Percentiles rank a stretch among this genome's conserved stretches.
Evolutionary conservation across 768 basidiomycete species (phyloP).

Genomic region (Coprinopsis cinerea): DNA sequence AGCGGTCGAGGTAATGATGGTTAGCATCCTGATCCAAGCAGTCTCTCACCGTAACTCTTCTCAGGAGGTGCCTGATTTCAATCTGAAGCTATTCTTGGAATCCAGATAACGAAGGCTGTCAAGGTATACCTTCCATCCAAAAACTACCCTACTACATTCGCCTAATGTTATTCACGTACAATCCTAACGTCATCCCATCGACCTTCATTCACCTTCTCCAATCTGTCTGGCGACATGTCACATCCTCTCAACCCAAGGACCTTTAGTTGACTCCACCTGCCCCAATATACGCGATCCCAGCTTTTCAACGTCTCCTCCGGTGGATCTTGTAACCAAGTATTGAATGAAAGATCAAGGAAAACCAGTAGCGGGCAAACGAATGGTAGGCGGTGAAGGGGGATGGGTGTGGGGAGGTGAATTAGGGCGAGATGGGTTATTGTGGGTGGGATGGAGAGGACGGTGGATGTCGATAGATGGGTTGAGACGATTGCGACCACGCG

Average conservation of each 20-base stretch:
- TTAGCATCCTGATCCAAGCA: background rate
- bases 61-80: conserved; percentile 46
- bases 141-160: background rate
- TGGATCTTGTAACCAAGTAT: conserved; percentile 34
- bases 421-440: conserved; percentile 62
- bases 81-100: conserved; percentile 49
- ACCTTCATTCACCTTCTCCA: conserved; percentile 46
- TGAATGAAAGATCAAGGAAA: conserved; percentile 65
- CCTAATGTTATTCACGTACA: conserved; percentile 28
- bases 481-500: conserved; percentile 48
- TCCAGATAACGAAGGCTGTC: conserved; percentile 28
- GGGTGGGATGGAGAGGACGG: conserved; percentile 49
- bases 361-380: conserved; percentile 54
- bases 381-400: conserved; percentile 54
- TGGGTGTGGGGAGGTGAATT: conserved; percentile 40
- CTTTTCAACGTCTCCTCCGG: conserved; percentile 26
- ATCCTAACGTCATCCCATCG: conserved; percentile 62
- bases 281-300: conserved; percentile 54
- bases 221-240: conserved; percentile 34
- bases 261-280: conserved; percentile 44
- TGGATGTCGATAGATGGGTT: conserved; percentile 35
- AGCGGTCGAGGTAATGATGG: conserved; percentile 27
- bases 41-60: conserved; percentile 3
- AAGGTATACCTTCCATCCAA: background rate
- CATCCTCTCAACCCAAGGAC: conserved; percentile 56